Conservation (phyloP, 306 rosid genomes). For the Prunus davidiana region DNA sequence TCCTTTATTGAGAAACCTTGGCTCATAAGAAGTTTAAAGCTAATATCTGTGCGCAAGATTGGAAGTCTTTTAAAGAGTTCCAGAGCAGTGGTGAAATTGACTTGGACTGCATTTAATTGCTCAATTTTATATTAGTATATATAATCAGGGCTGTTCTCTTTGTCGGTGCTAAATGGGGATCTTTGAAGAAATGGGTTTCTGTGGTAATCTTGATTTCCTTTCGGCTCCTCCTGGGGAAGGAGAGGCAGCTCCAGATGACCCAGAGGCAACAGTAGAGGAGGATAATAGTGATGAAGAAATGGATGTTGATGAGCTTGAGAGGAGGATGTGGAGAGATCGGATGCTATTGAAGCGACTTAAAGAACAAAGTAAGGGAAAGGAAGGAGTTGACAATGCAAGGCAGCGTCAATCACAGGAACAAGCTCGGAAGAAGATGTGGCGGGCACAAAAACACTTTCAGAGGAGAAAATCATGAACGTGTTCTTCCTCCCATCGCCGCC, state of each 20-base stretch:
- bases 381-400: conserved; percentile 51
- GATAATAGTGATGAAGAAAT: conserved; percentile 65
- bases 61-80: neutral
- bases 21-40: neutral
- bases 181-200: conserved; percentile 58
- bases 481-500: too few relatives aligned
- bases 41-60: neutral
- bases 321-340: conserved; percentile 78
- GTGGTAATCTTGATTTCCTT: conserved; percentile 55
- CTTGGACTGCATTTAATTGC: neutral
- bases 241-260: conserved; percentile 42
- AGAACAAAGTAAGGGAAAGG: conserved; percentile 60
- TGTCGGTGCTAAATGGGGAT: conserved; percentile 41
- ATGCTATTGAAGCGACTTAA: conserved; percentile 54
- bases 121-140: neutral
- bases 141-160: neutral
- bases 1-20: neutral
- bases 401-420: conserved; percentile 78
- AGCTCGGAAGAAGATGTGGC: conserved; percentile 83
- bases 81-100: neutral
- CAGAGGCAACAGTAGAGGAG: conserved; percentile 52
- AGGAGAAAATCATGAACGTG: too few relatives aligned
- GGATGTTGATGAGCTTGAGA: conserved; percentile 67
- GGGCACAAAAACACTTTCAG: conserved; percentile 45
- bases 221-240: conserved; percentile 49